Evolutionary conservation across 441 rosid genomes (phyloP), one percentile per base, ranked within the genome.

Genomic region (Omphalea diandra): DNA sequence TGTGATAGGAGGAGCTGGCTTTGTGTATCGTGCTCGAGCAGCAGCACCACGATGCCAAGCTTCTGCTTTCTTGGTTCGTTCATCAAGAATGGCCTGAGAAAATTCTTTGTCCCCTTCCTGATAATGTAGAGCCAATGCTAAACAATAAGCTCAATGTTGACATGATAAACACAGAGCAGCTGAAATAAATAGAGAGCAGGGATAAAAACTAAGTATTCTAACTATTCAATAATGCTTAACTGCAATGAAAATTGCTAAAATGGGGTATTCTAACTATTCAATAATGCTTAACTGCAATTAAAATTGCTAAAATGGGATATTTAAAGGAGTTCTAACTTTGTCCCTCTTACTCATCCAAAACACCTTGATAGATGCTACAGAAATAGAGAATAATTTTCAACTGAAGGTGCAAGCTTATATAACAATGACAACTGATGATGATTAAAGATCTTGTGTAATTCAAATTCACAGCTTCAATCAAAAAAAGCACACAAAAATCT

Each of bases 1-100:
- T 36, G 90, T 89, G 72, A 95, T 95, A 1, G 98, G 98, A 49
- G 73, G 87, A 36, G 97, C 85, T 9, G 98, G 93, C 70, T 86
- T 88, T 27, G 89, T 79, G 77, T 82, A 87, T 52, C 56, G 87
- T 33, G 85, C 83, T 38, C 85, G 85, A 17, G 77, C 70, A 63
- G 94, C 93, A 75, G 97, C 91, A 78, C 81, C 83, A 72, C 87
- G 94, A 79, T 95, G 99, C 99, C 99, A 90, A 8, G 76, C 79
- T 81, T 95, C 98, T n/a, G 91, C 98, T 65, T 82, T 88, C 79
- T 80, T 80, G 27, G 85, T 75, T 38, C 94, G 88, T 53, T 88
- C 91, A 77, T 93, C 97, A 63, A 93, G 97, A 38, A 86, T 80
- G 71, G 81, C 77, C 75, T 87, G 79, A 71, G 97, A 85, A 75